Evolutionary conservation across 495 filamentous ascomycete species (phyloP), one percentile per base, ranked within the genome.

Genomic region (Neurospora sp.): DNA sequence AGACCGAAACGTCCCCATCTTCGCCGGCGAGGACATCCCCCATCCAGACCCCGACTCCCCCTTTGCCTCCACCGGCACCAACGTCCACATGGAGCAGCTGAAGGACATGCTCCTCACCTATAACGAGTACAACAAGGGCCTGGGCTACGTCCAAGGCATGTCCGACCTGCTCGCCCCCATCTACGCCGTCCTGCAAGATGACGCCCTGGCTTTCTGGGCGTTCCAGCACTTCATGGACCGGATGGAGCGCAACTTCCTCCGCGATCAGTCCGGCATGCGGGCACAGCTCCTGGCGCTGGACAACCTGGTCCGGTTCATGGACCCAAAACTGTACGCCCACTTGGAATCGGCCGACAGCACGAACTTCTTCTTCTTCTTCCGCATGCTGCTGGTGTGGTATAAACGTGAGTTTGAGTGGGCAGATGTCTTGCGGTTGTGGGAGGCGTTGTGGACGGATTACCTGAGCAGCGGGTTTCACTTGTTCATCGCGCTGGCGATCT

Each of bases 341-440:
- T 87, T 99, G 0, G 89, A 97, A 78, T 89, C 87, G 9, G 93
- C 94, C 35, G 96, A 98, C 75, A 93, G 90, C 77, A 98, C 96
- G 23, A 98, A 99, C 82, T 99, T 98, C 83, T 99, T 99, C 82
- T 99, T 99, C 86, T 98, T 98, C 86, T 99, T 98, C 88, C 91
- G 96, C 35, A 98, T 98, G 94, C 85, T 99, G 35, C 85, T 99
- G 0, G 96, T 99, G 23, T 98, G 95, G 95, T 99, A 94, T 82
- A 98, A 99, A 83, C 92, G 96, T 5, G 96, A 99, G 82, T 99
- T 98, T 77, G 86, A 89, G 77, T 98, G 94, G 93, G 79, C 84
- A 46, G 93, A 98, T 78, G 88, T 97, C 39, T 84, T 98, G 39
- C 89, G 92, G 27, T 85, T 99, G 9, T 99, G 96, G 94, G 96